Percentiles rank a stretch among this genome's conserved stretches.
Conservation (phyloP, 2,329 filamentous ascomycete genomes). For the Paracorniculantispora psalliotae region DNA sequence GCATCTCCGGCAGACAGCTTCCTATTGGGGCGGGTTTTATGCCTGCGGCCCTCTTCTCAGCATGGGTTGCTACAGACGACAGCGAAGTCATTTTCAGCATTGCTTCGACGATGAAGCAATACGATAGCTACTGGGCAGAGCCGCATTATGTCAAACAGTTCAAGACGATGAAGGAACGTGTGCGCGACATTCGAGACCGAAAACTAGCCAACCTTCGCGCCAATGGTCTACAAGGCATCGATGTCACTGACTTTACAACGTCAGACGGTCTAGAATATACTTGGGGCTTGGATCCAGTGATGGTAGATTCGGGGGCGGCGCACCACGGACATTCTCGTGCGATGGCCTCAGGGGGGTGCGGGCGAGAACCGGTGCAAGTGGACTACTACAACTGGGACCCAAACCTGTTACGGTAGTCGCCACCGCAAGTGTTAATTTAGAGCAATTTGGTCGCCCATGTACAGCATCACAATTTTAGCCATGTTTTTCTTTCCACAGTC, state of each 20-base stretch:
- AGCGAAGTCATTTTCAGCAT: constrained; percentile 10
- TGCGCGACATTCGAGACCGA: neutral
- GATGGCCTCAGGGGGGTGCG: neutral
- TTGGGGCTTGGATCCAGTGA: neutral
- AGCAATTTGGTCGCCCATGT: neutral
- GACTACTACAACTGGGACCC: neutral
- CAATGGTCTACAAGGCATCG: neutral
- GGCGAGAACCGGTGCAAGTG: neutral
- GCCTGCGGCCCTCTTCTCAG: constrained; percentile 22
- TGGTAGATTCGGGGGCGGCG: neutral
- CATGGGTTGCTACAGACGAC: constrained; percentile 27
- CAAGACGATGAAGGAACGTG: constrained; percentile 4
- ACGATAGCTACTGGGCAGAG: constrained; percentile 19
- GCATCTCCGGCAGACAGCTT: constrained; percentile 18
- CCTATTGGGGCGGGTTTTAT: constrained; percentile 26
- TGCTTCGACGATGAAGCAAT: constrained; percentile 16
- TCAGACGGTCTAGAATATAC: neutral
- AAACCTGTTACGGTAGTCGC: neutral
- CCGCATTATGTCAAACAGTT: constrained; percentile 8
- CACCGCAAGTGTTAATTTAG: neutral
- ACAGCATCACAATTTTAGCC: neutral
- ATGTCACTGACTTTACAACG: constrained; percentile 2
- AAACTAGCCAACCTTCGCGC: neutral
- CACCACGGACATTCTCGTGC: neutral
- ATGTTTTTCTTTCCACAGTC: neutral